Conservation (phyloP, 2,329 filamentous ascomycete species). For the Fusarium anguioides region DNA sequence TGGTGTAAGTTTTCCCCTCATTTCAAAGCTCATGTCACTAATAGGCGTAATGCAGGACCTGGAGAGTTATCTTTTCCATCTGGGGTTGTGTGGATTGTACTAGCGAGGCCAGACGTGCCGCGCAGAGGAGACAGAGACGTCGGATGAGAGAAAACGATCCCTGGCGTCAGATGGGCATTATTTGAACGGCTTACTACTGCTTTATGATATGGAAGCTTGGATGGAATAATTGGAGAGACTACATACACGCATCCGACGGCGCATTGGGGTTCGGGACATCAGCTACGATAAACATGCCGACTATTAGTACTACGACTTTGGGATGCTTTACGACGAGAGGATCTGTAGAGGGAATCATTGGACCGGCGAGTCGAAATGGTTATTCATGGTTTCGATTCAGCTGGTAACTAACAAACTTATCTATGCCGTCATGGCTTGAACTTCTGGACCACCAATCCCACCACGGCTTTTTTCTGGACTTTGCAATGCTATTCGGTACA, state of each 20-base stretch:
- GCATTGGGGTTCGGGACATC: slow-evolving; percentile 3
- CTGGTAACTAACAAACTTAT: neutral
- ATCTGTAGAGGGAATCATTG: neutral
- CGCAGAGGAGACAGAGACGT: slow-evolving; percentile 30
- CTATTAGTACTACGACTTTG: neutral
- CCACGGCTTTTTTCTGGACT: neutral
- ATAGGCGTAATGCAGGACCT: slow-evolving; percentile 31
- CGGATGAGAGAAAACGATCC: slow-evolving; percentile 29
- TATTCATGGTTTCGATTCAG: neutral
- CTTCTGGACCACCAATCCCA: neutral
- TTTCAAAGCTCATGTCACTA: neutral
- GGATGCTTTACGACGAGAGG: neutral
- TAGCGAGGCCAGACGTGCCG: slow-evolving; percentile 38
- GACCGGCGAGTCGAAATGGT: neutral
- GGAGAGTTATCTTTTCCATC: slow-evolving; percentile 46
- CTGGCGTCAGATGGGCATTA: slow-evolving; percentile 39
- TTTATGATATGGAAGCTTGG: slow-evolving; percentile 8
- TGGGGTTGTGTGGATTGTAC: slow-evolving; percentile 47
- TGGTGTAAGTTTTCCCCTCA: slow-evolving; percentile 41
- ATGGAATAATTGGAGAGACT: neutral
- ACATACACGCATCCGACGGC: slow-evolving; percentile 19
- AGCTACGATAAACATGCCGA: slow-evolving; percentile 1
- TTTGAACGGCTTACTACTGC: slow-evolving; percentile 7
- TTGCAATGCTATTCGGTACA: accelerated
- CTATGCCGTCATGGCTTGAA: neutral